Base-by-base conservation (phyloP, 2,329 filamentous ascomycete genomes). In the Penicillium verrucosum region DNA sequence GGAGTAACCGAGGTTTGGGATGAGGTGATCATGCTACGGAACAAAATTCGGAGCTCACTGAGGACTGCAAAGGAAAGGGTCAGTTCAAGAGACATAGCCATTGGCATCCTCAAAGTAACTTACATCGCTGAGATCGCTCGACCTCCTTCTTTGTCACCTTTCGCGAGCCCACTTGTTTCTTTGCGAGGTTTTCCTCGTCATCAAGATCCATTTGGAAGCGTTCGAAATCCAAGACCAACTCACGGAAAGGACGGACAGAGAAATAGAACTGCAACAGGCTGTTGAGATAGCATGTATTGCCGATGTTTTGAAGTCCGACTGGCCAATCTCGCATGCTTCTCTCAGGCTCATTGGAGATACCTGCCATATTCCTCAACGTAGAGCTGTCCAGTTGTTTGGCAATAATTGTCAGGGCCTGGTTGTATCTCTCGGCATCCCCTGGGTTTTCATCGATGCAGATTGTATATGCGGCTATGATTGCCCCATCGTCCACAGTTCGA, bases 271-370 rank as follows among this genome's bases (percentile, higher is more conserved):
- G 94, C 10, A 99, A 80, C 47, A 99, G 83, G 75, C 93, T 97
- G 78, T 99, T 99, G 53, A 99, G 81, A 68, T 99, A 99, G 73
- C 94, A 99, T 0, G 95, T 99, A 68, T 99, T 99, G 57, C 94
- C 92, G 56, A 97, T 96, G 65, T 97, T 99, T 61, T 87, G 84
- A 6, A 97, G 81, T 0, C 94, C 94, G 23, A 96, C 89, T 0
- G 94, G 94, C 73, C 90, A 86, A 30, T 83, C 79, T 45, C 75
- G 73, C 57, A 65, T 69, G 37, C 74, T 68, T 46, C 70, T 67
- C 60, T 70, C 67, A 21, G 69, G 59, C 38, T 72, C 68, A 4
- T 58, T 58, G 16, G 60, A 65, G 37, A 68, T 64, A 1, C 70
- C 70, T n/a, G 69, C 68, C 62, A 71, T 68, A 34, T 65, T 70